These are phyloP conservation scores for Melaleuca alternifolia DNA, from an alignment of 345 rosid species.

Conservation along the genomic window DNA sequence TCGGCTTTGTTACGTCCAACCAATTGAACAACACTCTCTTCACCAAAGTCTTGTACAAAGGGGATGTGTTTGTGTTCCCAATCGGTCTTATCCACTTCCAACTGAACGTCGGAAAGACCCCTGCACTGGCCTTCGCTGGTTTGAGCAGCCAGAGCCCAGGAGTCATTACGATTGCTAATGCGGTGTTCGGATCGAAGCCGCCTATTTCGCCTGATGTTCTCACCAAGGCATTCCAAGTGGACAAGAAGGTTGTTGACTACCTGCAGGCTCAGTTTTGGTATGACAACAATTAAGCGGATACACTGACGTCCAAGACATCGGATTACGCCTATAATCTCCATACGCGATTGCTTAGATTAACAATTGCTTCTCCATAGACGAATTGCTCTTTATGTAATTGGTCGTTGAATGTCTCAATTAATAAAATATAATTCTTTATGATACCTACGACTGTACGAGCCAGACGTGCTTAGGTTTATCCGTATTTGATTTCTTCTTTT, in stretches of 20 bases:
- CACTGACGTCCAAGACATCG: not conserved
- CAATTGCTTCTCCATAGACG: not conserved
- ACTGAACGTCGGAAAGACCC: constrained; percentile 18
- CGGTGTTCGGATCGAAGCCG: constrained; percentile 5
- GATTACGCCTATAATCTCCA: not conserved
- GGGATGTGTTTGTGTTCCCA: constrained; percentile 26
- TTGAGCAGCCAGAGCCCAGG: constrained; percentile 19
- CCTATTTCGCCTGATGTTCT: constrained; percentile 11
- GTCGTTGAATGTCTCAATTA: not conserved
- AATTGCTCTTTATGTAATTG: not conserved
- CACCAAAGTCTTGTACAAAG: constrained; percentile 5
- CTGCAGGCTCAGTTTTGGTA: constrained; percentile 19
- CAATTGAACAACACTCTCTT: constrained; percentile 1
- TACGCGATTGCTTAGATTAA: not conserved
- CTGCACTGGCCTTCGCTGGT: constrained; percentile 14
- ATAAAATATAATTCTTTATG: not conserved
- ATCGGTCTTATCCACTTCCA: constrained; percentile 23
- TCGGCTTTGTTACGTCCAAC: constrained; percentile 23
- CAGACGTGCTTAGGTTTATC: not conserved
- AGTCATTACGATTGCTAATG: constrained; percentile 10
- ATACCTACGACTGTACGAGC: not conserved
- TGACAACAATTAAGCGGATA: not conserved
- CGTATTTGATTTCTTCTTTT: not conserved
- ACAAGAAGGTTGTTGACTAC: constrained; percentile 2
- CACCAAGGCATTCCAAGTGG: constrained; percentile 28